These are phyloP conservation scores for Trichosporon sp. DNA, from an alignment of 1,284 basidiomycete genomes.

Conservation along the genomic window DNA sequence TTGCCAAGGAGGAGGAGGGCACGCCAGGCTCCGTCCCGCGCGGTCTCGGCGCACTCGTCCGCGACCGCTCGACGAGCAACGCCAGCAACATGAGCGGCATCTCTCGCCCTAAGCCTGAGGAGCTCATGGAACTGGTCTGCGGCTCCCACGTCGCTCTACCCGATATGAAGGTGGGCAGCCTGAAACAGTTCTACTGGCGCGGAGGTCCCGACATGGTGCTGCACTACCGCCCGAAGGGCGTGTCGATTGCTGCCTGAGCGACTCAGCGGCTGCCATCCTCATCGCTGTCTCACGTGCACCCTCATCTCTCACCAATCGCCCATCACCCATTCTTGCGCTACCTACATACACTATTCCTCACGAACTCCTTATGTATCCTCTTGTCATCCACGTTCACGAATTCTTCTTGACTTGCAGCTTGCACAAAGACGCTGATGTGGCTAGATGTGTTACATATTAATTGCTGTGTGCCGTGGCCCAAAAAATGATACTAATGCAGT, in stretches of 20 bases:
- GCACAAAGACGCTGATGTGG: neutral
- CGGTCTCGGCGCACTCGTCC: neutral
- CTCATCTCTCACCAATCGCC: neutral
- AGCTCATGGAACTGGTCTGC: slow-evolving; percentile 80
- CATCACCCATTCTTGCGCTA: too few relatives aligned
- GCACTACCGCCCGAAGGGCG: slow-evolving; percentile 63
- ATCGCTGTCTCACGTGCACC: neutral
- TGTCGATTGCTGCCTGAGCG: too few relatives aligned
- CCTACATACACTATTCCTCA: too few relatives aligned
- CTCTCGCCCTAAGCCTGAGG: slow-evolving; percentile 54
- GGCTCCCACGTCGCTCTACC: slow-evolving; percentile 71
- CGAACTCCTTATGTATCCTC: too few relatives aligned
- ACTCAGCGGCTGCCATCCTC: too few relatives aligned
- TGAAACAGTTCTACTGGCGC: slow-evolving; percentile 79
- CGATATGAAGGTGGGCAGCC: slow-evolving; percentile 80
- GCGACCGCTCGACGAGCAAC: slow-evolving; percentile 11
- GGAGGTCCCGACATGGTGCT: slow-evolving; percentile 73
- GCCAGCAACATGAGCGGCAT: slow-evolving; percentile 14
- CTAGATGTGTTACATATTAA: neutral
- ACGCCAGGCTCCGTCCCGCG: neutral
- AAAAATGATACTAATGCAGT: too few relatives aligned
- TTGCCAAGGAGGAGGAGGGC: slow-evolving; percentile 1
- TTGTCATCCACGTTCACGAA: too few relatives aligned
- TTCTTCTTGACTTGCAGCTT: too few relatives aligned
- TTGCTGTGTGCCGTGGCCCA: too few relatives aligned